Base-by-base conservation (phyloP, 2,329 filamentous ascomycete genomes). In the Verticillium nubilum region DNA sequence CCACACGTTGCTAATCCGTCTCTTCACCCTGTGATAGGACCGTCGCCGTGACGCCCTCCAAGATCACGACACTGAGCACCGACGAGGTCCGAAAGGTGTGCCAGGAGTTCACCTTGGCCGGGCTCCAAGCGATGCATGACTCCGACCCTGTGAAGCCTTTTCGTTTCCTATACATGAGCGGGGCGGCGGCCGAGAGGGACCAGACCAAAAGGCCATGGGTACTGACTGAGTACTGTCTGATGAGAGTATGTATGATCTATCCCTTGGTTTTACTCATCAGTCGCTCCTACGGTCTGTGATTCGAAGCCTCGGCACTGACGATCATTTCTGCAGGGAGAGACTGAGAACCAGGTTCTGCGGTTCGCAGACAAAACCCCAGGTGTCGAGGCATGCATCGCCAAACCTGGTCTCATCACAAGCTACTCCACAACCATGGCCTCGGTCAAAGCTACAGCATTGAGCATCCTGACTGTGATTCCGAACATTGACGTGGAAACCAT, bases 201-300 rank as follows among this genome's bases (percentile, higher is more conserved):
- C 77, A 71, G 23, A 73, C 65, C 13, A 77, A 80, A 66, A 78
- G 69, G 57, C 76, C 73, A 1, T 65, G 61, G 60, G 63, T 74
- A 7, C 63, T 75, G 28, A 65, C 66, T 0, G 69, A 80, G 47
- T 84, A 83, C 59, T 62, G 56, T 7, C 59, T 77, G 10, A 74
- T 84, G 74, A 67, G 82, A n/a, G 81, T 81, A 69, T 63, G 74
- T 66, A n/a, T n/a, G n/a, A n/a, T n/a, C n/a, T n/a, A n/a, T n/a
- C n/a, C n/a, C n/a, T n/a, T n/a, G 4, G 31, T 15, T 56, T 29
- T 26, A 31, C 29, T 2, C 29, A 31, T 7, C 9, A 31, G 13
- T 9, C 29, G 29, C 7, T 13, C 29, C 29, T 17, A n/a, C n/a
- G n/a, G n/a, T n/a, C n/a, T n/a, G 37, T 33, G 50, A 10, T 9